These are phyloP conservation scores for Daedaleopsis sinensis DNA, from an alignment of 768 basidiomycete genomes.

Conservation along the genomic window DNA sequence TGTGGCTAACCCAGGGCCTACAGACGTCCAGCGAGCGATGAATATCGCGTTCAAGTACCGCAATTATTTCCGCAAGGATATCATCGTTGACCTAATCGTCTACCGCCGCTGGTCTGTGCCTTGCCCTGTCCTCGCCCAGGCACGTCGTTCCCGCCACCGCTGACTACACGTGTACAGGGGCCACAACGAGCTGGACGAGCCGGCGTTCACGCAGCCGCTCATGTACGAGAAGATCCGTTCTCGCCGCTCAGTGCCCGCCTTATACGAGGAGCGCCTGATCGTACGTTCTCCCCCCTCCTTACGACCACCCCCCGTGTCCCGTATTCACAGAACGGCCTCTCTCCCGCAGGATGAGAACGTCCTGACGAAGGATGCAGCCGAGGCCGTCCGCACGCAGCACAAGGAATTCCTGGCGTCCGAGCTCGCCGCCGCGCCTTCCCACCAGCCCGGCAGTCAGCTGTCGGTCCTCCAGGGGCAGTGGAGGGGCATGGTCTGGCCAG, in stretches of 20 bases:
- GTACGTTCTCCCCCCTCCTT: constrained; percentile 44
- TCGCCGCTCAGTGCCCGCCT: constrained; percentile 73
- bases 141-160: not conserved
- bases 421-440: constrained; percentile 53
- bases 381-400: constrained; percentile 55
- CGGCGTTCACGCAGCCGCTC: constrained; percentile 82
- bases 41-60: constrained; percentile 89
- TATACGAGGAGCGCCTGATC: constrained; percentile 80
- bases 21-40: constrained; percentile 84
- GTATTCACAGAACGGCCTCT: not conserved
- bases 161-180: constrained; percentile 48
- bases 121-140: not conserved
- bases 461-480: constrained; percentile 70
- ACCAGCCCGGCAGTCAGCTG: constrained; percentile 49
- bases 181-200: constrained; percentile 89
- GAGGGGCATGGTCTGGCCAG: constrained; percentile 62
- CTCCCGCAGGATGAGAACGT: constrained; percentile 44
- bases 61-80: constrained; percentile 87
- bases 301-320: not conserved
- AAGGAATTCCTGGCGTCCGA: constrained; percentile 65
- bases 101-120: constrained; percentile 74
- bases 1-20: not conserved
- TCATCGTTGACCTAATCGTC: constrained; percentile 87
- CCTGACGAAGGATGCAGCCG: constrained; percentile 52
- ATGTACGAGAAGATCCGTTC: constrained; percentile 91